These are phyloP conservation scores for Thalia dealbata DNA, from an alignment of 176 grass and related monocot genomes.

Conservation along the genomic window DNA sequence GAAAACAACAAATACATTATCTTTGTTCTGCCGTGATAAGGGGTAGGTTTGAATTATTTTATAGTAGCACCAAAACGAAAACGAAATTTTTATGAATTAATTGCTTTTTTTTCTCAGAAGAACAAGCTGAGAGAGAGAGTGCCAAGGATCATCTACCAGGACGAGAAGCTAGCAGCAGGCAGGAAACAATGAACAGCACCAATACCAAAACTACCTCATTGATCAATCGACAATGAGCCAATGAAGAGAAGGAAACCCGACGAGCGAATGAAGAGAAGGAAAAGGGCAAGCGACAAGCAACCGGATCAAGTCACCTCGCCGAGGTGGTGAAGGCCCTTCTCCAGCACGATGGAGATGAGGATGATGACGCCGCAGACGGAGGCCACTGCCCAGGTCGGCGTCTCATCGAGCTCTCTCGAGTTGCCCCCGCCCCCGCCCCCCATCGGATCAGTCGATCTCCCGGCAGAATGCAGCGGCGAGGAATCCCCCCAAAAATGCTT, in stretches of 20 bases:
- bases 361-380: constrained; percentile 8
- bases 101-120: too few relatives aligned
- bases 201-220: too few relatives aligned
- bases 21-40: too few relatives aligned
- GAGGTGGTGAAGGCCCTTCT: constrained; percentile 1
- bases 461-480: not conserved
- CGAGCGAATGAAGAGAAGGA: not conserved
- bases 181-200: too few relatives aligned
- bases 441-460: not conserved
- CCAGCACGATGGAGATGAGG: not conserved
- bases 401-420: not conserved
- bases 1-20: too few relatives aligned
- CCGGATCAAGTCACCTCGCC: not conserved
- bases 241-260: not conserved
- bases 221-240: not conserved
- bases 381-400: constrained; percentile 5
- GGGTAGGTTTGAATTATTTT: too few relatives aligned
- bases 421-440: not conserved
- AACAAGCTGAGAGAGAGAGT: too few relatives aligned
- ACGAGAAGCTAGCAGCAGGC: too few relatives aligned
- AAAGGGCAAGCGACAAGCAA: too few relatives aligned
- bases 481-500: not conserved
- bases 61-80: too few relatives aligned
- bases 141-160: too few relatives aligned
- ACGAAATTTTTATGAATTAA: too few relatives aligned